These are phyloP conservation scores for Psilocybe tampanensis DNA, from an alignment of 768 basidiomycete species.

Conservation along the genomic window DNA sequence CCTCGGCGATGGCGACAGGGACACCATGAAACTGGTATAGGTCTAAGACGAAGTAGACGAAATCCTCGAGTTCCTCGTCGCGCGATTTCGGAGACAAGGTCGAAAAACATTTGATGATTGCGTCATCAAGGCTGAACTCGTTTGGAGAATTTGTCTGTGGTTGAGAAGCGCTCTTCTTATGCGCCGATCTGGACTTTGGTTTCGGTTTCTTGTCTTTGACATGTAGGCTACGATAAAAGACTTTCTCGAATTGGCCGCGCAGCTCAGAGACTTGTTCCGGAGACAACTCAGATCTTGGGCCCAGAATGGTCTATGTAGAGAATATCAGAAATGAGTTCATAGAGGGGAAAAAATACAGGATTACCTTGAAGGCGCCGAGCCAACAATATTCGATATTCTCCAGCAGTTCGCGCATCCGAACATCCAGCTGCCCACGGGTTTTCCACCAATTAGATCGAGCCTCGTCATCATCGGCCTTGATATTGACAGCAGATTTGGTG, in stretches of 20 bases:
- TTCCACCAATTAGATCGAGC: conserved; percentile 88
- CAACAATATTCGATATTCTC: conserved; percentile 93
- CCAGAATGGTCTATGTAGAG: conserved; percentile 59
- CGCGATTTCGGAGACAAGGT: conserved; percentile 78
- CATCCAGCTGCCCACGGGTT: conserved; percentile 73
- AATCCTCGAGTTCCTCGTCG: conserved; percentile 94
- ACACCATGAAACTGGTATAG: conserved; percentile 93
- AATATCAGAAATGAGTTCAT: neutral
- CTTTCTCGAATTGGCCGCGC: conserved; percentile 67
- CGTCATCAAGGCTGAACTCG: conserved; percentile 65
- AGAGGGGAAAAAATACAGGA: conserved; percentile 19
- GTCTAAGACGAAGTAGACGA: conserved; percentile 92
- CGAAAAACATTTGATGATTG: conserved; percentile 85
- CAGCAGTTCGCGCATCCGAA: conserved; percentile 70
- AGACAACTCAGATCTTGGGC: conserved; percentile 44
- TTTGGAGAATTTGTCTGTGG: conserved; percentile 35
- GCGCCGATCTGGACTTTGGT: conserved; percentile 36
- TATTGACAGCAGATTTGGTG: conserved; percentile 68
- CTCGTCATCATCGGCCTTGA: conserved; percentile 67
- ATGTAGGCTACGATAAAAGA: conserved; percentile 69
- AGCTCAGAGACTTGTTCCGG: conserved; percentile 55
- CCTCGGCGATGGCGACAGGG: conserved; percentile 85
- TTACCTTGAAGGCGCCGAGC: conserved; percentile 96
- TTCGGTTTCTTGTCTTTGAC: conserved; percentile 70
- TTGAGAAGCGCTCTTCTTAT: conserved; percentile 37